phyloP scores from a whole-genome alignment of 2,329 filamentous ascomycete species.

The Ambrosiella cleistominuta region DNA sequence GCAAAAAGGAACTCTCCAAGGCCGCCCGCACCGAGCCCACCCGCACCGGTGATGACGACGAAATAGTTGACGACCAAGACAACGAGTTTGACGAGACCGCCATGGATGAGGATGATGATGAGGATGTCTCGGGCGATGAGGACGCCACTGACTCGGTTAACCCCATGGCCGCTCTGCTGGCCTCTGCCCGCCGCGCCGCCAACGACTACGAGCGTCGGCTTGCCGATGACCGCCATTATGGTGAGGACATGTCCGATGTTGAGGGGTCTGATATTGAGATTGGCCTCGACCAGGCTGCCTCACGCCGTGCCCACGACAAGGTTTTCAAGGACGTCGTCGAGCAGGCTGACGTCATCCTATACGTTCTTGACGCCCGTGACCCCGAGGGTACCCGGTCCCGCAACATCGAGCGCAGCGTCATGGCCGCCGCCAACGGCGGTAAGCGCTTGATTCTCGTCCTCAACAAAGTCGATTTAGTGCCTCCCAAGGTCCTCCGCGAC shows the following conservation, averaged over 20 bases:
- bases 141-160: conserved; percentile 52
- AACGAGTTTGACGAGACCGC: conserved; percentile 31
- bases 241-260: conserved; percentile 38
- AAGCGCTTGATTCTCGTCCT: conserved; percentile 82
- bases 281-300: conserved; percentile 38
- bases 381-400: conserved; percentile 79
- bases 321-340: conserved; percentile 88
- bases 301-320: conserved; percentile 82
- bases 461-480: conserved; percentile 91
- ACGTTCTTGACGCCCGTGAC: conserved; percentile 83
- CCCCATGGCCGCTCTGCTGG: conserved; percentile 81
- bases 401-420: conserved; percentile 77
- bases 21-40: conserved; percentile 47
- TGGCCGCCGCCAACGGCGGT: conserved; percentile 66
- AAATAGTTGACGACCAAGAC: conserved; percentile 29
- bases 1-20: conserved; percentile 54
- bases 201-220: conserved; percentile 53
- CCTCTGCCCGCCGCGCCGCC: conserved; percentile 64
- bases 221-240: conserved; percentile 28
- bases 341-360: conserved; percentile 75
- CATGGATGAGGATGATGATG: conserved; percentile 34
- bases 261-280: conserved; percentile 35
- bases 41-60: conserved; percentile 33
- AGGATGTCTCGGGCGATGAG: conserved; percentile 36
- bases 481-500: conserved; percentile 59